phyloP scores from a whole-genome alignment of 768 basidiomycete genomes.

The Suillus lakei region DNA sequence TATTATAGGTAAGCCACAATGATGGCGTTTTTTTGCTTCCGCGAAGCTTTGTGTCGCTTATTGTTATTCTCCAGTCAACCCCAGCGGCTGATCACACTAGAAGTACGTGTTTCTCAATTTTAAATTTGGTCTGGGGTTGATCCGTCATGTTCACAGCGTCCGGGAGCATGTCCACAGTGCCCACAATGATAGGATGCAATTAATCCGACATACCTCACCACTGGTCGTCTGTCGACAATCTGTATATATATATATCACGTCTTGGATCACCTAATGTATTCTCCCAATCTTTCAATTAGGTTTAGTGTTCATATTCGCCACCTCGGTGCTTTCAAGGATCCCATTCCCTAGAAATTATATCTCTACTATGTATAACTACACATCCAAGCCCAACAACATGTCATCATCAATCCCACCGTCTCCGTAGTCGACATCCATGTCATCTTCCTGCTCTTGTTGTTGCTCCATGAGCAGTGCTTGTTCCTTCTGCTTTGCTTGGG shows the following conservation, averaged over 20 bases:
- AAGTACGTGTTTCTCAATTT: conserved; percentile 42
- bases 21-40: conserved; percentile 1
- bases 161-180: conserved; percentile 46
- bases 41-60: conserved; percentile 13
- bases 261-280: conserved; percentile 7
- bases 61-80: conserved; percentile 48
- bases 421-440: conserved; percentile 59
- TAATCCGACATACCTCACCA: not conserved
- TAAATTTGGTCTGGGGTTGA: conserved; percentile 3
- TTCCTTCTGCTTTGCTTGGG: conserved; percentile 81
- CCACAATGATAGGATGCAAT: conserved; percentile 15
- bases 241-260: conserved; percentile 17
- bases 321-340: not conserved
- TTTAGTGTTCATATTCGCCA: not conserved
- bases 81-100: conserved; percentile 48
- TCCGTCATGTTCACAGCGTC: conserved; percentile 33
- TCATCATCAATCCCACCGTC: conserved; percentile 71
- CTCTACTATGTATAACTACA: conserved; percentile 21
- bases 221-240: not conserved
- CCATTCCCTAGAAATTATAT: not conserved
- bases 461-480: conserved; percentile 56
- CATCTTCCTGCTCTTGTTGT: conserved; percentile 33
- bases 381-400: conserved; percentile 62
- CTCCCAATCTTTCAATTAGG: not conserved
- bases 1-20: conserved; percentile 53